phyloP scores from a whole-genome alignment of 495 filamentous ascomycete species.

The Lasiosphaeria ovina region DNA sequence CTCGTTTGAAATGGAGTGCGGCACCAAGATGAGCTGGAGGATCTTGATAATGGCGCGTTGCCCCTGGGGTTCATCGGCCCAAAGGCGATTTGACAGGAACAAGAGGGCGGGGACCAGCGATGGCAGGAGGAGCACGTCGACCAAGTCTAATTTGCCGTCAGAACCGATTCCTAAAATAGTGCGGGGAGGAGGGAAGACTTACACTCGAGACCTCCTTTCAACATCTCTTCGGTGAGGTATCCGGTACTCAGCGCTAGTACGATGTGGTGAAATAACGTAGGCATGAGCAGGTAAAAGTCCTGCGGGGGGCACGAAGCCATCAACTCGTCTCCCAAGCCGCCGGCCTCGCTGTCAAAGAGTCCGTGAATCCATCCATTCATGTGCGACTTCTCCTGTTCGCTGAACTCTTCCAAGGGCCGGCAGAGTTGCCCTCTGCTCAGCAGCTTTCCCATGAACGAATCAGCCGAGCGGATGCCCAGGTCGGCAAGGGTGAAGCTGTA shows the following conservation, averaged over 20 bases:
- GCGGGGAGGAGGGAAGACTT: constrained; percentile 30
- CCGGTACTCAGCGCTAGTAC: constrained; percentile 70
- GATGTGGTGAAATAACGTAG: constrained; percentile 83
- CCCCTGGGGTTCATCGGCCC: constrained; percentile 50
- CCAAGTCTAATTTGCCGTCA: constrained; percentile 56
- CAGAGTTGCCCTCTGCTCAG: constrained; percentile 61
- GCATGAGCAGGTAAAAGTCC: constrained; percentile 88
- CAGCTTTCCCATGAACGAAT: constrained; percentile 80
- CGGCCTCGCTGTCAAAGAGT: constrained; percentile 79
- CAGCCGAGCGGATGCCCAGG: constrained; percentile 54
- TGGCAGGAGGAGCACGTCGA: constrained; percentile 86
- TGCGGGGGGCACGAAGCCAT: constrained; percentile 91
- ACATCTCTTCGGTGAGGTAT: constrained; percentile 70
- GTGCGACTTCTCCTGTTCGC: constrained; percentile 70
- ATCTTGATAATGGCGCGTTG: constrained; percentile 70
- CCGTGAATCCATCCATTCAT: constrained; percentile 83
- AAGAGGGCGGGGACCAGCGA: constrained; percentile 77
- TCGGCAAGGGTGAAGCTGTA: constrained; percentile 71
- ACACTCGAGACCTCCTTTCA: constrained; percentile 89
- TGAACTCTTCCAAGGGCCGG: constrained; percentile 63
- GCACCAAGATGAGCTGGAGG: constrained; percentile 71
- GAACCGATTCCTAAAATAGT: neutral
- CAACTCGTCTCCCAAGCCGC: constrained; percentile 72
- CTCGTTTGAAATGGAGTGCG: constrained; percentile 74
- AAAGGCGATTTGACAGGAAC: constrained; percentile 81